Evolutionary conservation across 2,329 filamentous ascomycete species (phyloP).

Genomic region (Coniochaeta prunicola): DNA sequence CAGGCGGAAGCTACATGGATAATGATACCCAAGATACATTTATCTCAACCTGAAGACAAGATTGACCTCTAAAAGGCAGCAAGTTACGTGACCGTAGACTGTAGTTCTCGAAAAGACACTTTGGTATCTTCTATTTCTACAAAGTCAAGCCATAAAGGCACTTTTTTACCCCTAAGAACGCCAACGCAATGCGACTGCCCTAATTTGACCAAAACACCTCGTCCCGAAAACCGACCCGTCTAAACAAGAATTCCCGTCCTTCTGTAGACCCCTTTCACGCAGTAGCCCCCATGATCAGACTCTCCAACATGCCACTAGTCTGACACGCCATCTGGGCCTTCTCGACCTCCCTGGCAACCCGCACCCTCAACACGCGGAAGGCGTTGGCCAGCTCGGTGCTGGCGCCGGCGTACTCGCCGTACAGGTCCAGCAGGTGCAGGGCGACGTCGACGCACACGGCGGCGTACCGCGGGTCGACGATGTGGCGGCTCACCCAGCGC

Average conservation of each 20-base stretch:
- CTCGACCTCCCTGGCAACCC: conserved; percentile 72
- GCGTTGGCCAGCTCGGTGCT: conserved; percentile 65
- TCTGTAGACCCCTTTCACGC: neutral
- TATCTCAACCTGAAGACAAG: neutral
- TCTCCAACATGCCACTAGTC: conserved; percentile 83
- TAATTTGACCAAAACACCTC: neutral
- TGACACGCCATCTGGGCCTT: conserved; percentile 75
- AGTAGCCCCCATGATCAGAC: conserved; percentile 42
- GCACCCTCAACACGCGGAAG: conserved; percentile 60
- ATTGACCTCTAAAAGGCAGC: neutral
- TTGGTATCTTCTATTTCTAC: neutral
- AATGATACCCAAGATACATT: neutral
- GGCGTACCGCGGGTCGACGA: conserved; percentile 77
- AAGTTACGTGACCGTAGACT: neutral
- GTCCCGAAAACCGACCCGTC: no score
- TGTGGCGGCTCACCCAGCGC: conserved; percentile 72
- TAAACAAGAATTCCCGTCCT: neutral
- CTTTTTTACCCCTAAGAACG: neutral
- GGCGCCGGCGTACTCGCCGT: conserved; percentile 69
- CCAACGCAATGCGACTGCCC: neutral
- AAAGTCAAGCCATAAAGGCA: neutral
- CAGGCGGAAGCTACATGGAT: neutral
- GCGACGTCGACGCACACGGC: conserved; percentile 76
- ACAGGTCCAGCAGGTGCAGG: conserved; percentile 78
- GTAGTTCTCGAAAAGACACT: neutral